phyloP scores from a whole-genome alignment of 306 rosid genomes.

The Ormosia emarginata region DNA sequence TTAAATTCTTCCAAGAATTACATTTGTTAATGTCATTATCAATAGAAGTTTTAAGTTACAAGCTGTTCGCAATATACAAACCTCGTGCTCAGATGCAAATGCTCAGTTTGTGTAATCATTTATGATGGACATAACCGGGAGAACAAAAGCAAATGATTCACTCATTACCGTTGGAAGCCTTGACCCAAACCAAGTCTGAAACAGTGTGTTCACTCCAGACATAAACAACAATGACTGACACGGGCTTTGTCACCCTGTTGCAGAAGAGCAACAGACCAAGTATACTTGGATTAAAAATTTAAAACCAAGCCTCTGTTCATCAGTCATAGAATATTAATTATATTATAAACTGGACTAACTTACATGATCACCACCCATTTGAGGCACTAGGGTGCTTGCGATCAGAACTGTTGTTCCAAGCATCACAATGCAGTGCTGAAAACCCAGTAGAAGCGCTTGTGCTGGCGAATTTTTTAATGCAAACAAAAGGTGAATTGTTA shows the following conservation, averaged over 20 bases:
- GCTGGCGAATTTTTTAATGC: constrained; percentile 42
- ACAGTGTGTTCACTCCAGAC: constrained; percentile 79
- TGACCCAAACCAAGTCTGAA: constrained; percentile 75
- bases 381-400: constrained; percentile 62
- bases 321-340: background rate
- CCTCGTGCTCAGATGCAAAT: constrained; percentile 65
- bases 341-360: constrained; percentile 23
- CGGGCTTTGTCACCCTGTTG: constrained; percentile 87
- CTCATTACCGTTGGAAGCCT: constrained; percentile 92
- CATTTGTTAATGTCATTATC: background rate
- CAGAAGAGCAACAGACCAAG: constrained; percentile 1
- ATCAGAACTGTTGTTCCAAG: constrained; percentile 88
- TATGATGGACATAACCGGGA: constrained; percentile 75
- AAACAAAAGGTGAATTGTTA: background rate
- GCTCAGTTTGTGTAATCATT: constrained; percentile 48
- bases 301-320: background rate
- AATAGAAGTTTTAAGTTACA: background rate
- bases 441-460: constrained; percentile 63
- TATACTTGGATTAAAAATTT: background rate
- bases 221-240: constrained; percentile 80
- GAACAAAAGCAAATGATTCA: constrained; percentile 58
- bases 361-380: constrained; percentile 86
- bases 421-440: constrained; percentile 96
- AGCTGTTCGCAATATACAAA: constrained; percentile 18
- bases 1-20: background rate